Percentiles rank a stretch among this genome's conserved stretches.
Conservation (phyloP, 2,329 filamentous ascomycete species). For the Fusarium cicatricum region DNA sequence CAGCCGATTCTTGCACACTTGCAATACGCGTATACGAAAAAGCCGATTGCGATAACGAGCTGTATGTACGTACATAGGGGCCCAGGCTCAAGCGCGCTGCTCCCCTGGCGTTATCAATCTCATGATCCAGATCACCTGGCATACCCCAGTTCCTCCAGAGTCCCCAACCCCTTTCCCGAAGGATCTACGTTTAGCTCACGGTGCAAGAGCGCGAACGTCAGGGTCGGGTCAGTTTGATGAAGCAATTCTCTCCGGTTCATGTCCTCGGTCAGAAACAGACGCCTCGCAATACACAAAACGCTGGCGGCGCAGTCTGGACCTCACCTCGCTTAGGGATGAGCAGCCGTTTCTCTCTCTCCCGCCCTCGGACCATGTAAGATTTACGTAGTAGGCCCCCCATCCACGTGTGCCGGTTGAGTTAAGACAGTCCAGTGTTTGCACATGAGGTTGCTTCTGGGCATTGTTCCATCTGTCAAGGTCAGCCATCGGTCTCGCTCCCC, state of each 20-base stretch:
- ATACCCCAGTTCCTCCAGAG: conserved; percentile 20
- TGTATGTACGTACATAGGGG: too few relatives aligned
- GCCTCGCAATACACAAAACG: background rate
- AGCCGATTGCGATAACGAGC: conserved; percentile 11
- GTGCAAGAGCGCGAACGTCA: conserved; percentile 16
- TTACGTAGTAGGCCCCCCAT: background rate
- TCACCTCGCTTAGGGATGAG: conserved; percentile 18
- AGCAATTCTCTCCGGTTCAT: background rate
- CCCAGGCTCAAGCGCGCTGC: background rate
- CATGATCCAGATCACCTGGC: conserved; percentile 38
- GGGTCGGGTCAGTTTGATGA: background rate
- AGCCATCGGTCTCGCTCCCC: conserved; percentile 22
- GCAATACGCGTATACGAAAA: conserved; percentile 20
- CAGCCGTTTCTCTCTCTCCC: conserved; percentile 21
- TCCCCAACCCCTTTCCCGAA: conserved; percentile 1
- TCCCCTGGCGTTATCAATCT: conserved; percentile 37
- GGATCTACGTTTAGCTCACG: conserved; percentile 30
- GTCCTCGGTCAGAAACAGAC: conserved; percentile 3
- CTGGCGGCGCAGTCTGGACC: conserved; percentile 2
- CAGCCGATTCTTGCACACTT: conserved; percentile 12
- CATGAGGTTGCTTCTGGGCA: conserved; percentile 6
- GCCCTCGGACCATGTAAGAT: conserved; percentile 19
- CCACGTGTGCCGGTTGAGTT: conserved; percentile 5
- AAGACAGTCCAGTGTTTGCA: conserved; percentile 5
- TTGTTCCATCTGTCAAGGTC: conserved; percentile 14